Evolutionary conservation across 2,329 filamentous ascomycete species (phyloP), one percentile per base, ranked within the genome.

Genomic region (Dactylellina leptospora): DNA sequence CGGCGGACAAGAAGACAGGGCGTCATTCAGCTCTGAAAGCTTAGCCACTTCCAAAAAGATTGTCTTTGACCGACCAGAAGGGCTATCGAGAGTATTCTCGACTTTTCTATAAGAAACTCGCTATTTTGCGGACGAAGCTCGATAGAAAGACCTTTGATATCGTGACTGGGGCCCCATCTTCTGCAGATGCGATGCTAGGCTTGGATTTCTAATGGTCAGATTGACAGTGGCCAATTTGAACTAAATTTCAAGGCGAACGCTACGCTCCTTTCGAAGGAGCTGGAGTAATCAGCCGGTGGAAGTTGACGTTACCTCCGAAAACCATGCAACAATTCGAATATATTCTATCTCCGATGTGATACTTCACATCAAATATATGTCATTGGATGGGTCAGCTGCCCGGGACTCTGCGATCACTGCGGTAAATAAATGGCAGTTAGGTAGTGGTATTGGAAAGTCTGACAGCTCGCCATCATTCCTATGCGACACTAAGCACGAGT

Each of bases 241-340:
- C 73, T 80, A 25, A 56, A 62, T 62, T 79, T 80, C 73, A 38
- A 33, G 1, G 75, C 33, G 76, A 78, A 20, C 74, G 78, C 1
- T 81, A 78, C 59, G 22, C 76, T 3, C 81, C 81, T 1, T 82
- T 82, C 55, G 81, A 82, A 75, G 62, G 77, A 18, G 77, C 79
- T 2, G 81, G 81, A 2, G 79, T 72, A 1, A 76, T 81, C 45
- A 74, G 68, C 44, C 38, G 25, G 5, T 82, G 80, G 80, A 55
- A 62, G 1, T 42, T 82, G 1, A 71, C 77, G n/a, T 75, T 82
- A 3, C 27, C 20, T 18, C 16, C 33, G 4, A 42, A 22, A 16
- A n/a, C 25, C 47, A 2, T 76, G 16, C 72, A 69, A 10, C 73
- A 70, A 50, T 81, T 81, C 59, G 79, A 81, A 64, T 80, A 78